phyloP scores from a whole-genome alignment of 2,329 filamentous ascomycete species.

The Torrubiella hemipterigena region DNA sequence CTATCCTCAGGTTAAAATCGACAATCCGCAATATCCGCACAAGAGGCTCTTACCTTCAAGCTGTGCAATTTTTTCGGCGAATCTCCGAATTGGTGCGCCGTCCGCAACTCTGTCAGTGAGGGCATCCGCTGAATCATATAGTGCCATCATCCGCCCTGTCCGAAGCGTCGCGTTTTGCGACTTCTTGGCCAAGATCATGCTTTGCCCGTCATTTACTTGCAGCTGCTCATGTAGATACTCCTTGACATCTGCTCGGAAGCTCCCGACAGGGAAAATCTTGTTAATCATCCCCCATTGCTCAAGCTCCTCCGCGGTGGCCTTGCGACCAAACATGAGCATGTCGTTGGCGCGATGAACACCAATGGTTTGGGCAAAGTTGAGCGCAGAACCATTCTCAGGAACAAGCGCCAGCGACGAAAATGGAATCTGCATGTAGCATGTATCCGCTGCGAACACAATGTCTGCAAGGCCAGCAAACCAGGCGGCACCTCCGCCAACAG shows the following conservation, averaged over 20 bases:
- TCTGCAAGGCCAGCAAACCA: constrained; percentile 5
- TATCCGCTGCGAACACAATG: constrained; percentile 1
- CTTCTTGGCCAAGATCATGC: constrained; percentile 4
- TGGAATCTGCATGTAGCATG: background rate
- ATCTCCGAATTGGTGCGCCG: background rate
- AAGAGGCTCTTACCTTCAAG: background rate
- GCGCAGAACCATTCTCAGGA: constrained; percentile 4
- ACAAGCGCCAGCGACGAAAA: constrained; percentile 4
- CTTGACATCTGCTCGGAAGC: constrained; percentile 1
- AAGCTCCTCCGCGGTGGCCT: constrained; percentile 1
- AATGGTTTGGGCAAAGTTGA: constrained; percentile 1
- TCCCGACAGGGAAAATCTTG: background rate
- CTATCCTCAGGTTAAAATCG: no score
- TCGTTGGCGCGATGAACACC: constrained; percentile 5
- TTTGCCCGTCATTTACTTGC: constrained; percentile 2
- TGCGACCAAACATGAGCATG: constrained; percentile 4
- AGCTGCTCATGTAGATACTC: constrained; percentile 1
- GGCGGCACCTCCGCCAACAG: constrained; percentile 4
- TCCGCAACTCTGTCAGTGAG: background rate
- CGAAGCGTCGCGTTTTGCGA: constrained; percentile 1
- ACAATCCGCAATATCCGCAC: no score
- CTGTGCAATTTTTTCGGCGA: background rate
- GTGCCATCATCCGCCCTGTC: constrained; percentile 1
- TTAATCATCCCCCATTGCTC: constrained; percentile 2
- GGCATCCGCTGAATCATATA: constrained; percentile 3